Base-by-base conservation (phyloP, 2,329 filamentous ascomycete genomes). In the Fusarium tricinctum region DNA sequence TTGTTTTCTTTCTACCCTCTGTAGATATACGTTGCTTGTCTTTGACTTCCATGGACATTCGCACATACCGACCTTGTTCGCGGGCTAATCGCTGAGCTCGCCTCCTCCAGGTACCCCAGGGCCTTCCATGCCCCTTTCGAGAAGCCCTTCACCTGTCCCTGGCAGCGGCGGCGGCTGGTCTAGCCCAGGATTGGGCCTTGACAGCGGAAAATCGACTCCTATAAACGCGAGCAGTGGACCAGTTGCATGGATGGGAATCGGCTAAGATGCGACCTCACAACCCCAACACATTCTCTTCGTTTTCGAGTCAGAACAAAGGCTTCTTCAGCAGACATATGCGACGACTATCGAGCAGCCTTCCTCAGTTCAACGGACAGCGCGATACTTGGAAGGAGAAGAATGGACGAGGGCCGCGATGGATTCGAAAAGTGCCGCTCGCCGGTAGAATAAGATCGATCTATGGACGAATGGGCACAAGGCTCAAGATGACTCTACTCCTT, bases 91-190 rank as follows among this genome's bases (percentile, higher is more conserved):
- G 69, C 55, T 69, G 63, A 70, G 65, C 61, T 56, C 65, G 58
- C 58, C 40, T 66, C 53, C 59, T 62, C 42, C 57, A 86, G 84
- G 86, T 75, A 89, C 85, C 51, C 85, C 88, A 43, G 84, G 81
- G 73, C 75, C 80, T 70, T 81, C 82, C 74, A 97, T 97, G 94
- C 92, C 92, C 71, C 82, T 95, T 67, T 96, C 94, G 71, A 89
- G 93, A 81, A 97, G 93, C 76, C 93, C 94, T 50, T 97, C 93
- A 57, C 95, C 94, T 66, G 87, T 89, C 67, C 91, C 89, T 65
- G 91, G 92, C 74, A 93, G 93, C 65, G 91, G 92, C 74, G 93
- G 93, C 76, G 94, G 94, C 73, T 97, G 95, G 94, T 89, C 92
- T 58, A 96, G 91, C 80, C 93, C 92, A 57, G 92, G 90, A 68